Percentiles rank a stretch among this genome's conserved stretches.
Conservation (phyloP, 164 flowering plant genomes). For the Magnolia sinica region DNA sequence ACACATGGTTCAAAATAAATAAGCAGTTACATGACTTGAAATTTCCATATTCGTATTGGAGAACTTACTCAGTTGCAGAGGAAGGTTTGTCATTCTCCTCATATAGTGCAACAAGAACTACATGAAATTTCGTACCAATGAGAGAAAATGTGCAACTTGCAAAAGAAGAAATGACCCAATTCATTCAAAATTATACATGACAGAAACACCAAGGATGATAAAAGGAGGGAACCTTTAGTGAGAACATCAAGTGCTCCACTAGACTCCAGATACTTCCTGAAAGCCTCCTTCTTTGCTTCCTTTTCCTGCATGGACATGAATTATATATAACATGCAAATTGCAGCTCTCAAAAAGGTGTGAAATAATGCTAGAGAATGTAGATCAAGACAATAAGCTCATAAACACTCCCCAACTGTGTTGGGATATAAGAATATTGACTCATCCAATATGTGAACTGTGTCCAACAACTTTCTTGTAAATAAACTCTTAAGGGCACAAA, state of each 20-base stretch:
- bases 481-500: neutral
- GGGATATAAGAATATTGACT: neutral
- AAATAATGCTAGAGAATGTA: neutral
- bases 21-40: neutral
- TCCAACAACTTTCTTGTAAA: neutral
- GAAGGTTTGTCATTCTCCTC: conserved; percentile 94
- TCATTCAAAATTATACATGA: neutral
- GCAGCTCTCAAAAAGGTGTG: neutral
- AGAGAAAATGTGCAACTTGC: neutral
- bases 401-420: neutral
- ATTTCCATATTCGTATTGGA: neutral
- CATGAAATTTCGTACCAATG: conserved; percentile 9
- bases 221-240: conserved; percentile 62
- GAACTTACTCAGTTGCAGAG: conserved; percentile 84
- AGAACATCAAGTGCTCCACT: conserved; percentile 93
- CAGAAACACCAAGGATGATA: neutral
- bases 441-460: neutral
- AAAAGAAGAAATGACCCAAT: neutral
- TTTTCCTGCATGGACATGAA: conserved; percentile 54
- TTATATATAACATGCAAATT: neutral
- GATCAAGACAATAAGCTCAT: neutral
- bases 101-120: conserved; percentile 88
- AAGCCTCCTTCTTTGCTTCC: conserved; percentile 96
- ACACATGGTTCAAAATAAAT: neutral
- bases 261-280: conserved; percentile 90